A percentile compares a stretch with the other conserved stretches of the same genome.
These are phyloP conservation scores for Lactarius psammicola DNA, from an alignment of 768 basidiomycete species.

Conservation along the genomic window DNA sequence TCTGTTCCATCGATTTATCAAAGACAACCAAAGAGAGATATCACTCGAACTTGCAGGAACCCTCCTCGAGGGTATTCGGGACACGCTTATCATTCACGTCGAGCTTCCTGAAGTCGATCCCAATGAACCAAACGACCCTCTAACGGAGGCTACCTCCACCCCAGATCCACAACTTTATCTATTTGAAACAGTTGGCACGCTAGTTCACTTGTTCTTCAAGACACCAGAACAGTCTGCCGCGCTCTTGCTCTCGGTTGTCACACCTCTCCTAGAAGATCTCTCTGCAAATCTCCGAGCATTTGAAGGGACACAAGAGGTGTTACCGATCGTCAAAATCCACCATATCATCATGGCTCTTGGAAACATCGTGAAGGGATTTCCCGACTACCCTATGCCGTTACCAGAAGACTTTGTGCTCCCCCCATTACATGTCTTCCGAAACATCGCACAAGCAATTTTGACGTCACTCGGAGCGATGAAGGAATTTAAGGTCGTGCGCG, in stretches of 20 bases:
- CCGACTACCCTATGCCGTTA: conserved; percentile 74
- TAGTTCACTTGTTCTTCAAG: conserved; percentile 74
- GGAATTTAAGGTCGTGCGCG: conserved; percentile 78
- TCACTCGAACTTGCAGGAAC: conserved; percentile 65
- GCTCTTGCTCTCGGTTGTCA: conserved; percentile 72
- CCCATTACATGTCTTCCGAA: conserved; percentile 73
- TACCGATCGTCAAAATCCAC: conserved; percentile 84
- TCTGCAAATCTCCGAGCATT: conserved; percentile 53
- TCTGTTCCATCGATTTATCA: conserved; percentile 89
- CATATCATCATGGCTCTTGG: conserved; percentile 94
- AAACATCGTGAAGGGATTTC: conserved; percentile 94
- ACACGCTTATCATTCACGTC: conserved; percentile 72
- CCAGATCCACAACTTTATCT: conserved; percentile 94
- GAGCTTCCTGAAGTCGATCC: conserved; percentile 77
- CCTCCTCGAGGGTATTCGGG: conserved; percentile 71
- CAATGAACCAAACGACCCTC: conserved; percentile 55
- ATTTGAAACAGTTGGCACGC: conserved; percentile 86
- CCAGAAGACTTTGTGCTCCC: conserved; percentile 68
- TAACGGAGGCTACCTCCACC: conserved; percentile 72
- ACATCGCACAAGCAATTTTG: conserved; percentile 83
- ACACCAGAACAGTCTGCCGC: conserved; percentile 64
- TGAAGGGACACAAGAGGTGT: conserved; percentile 60
- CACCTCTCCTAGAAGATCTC: conserved; percentile 77
- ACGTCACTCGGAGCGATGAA: conserved; percentile 89
- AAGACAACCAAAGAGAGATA: conserved; percentile 76